These are phyloP conservation scores for Madurella fahalii DNA, from an alignment of 2,329 filamentous ascomycete genomes.

Conservation along the genomic window DNA sequence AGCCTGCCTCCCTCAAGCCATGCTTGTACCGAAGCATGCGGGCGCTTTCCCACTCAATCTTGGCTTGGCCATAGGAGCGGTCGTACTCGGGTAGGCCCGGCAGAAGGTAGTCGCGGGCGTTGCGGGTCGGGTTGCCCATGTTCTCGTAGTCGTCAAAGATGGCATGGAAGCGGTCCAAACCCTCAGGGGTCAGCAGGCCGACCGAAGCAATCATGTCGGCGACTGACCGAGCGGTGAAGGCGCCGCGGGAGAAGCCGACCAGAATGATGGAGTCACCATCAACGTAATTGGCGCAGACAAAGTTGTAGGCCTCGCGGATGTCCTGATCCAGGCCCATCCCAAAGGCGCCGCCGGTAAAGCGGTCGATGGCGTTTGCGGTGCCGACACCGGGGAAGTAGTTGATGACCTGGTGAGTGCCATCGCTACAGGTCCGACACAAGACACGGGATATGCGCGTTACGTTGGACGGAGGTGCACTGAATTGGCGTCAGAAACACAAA, in stretches of 20 bases:
- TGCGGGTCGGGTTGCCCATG: conserved; percentile 27
- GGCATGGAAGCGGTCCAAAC: conserved; percentile 40
- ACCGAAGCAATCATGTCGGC: conserved; percentile 37
- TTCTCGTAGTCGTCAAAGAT: conserved; percentile 39
- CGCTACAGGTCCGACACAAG: conserved; percentile 25
- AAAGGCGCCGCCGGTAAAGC: conserved; percentile 31
- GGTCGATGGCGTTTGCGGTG: conserved; percentile 28
- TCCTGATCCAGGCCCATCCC: conserved; percentile 33
- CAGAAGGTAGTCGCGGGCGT: conserved; percentile 25
- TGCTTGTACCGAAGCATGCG: conserved; percentile 34
- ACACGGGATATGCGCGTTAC: conserved; percentile 30
- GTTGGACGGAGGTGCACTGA: conserved; percentile 28
- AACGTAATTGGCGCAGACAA: conserved; percentile 36
- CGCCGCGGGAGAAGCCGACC: conserved; percentile 38
- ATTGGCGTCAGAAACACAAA: not conserved
- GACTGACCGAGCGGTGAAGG: conserved; percentile 38
- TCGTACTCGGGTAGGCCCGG: conserved; percentile 25
- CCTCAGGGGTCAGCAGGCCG: conserved; percentile 40
- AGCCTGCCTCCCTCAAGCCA: conserved; percentile 28
- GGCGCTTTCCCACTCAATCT: conserved; percentile 32
- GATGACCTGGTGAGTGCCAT: conserved; percentile 30
- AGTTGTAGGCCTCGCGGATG: conserved; percentile 37
- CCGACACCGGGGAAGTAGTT: conserved; percentile 33
- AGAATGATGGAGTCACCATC: conserved; percentile 36
- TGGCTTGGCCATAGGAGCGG: conserved; percentile 27